Base-by-base conservation (phyloP, 2,329 filamentous ascomycete species). In the Sphaerulina musiva region DNA sequence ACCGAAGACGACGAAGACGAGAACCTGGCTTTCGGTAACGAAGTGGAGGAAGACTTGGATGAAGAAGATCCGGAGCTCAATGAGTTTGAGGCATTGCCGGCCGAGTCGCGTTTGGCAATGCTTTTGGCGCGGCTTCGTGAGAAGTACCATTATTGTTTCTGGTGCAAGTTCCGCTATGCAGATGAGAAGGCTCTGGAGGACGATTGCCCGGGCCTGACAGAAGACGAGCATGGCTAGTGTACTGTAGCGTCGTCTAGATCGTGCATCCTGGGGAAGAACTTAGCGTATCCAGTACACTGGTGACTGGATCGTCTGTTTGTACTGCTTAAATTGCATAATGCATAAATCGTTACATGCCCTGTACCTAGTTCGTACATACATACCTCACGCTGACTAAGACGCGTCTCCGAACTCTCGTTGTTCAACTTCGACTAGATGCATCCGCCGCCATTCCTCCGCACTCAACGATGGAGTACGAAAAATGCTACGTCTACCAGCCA, bases 81-180 rank as follows among this genome's bases (percentile, higher is more conserved):
- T 29, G 84, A 82, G 53, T 96, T 95, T 64, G 83, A 90, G 64
- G 80, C 79, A 1, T 73, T 92, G 43, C 80, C 83, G 20, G 76
- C 82, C 1, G 74, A 74, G 1, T 86, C 95, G 63, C 81, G 82
- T 60, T 72, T 97, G 58, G 73, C 75, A 7, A 81, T 76, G 62
- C 70, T 95, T 11, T 78, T 95, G 8, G 69, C 73, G 14, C 84
- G 87, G 70, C 70, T 98, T 51, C 80, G 93, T 38, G 76, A 82
- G 46, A 80, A 80, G 66, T 82, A 89, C 66, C 72, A 78, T 43
- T 98, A 98, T 69, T 98, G 93, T 73, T 95, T 96, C 69, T 98
- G 91, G 87, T 98, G 93, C 73, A 97, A 96, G 70, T 86, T 80
- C 70, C 76, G 76, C 49, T 98, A 96, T 69, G 80, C 83, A 0